Conservation (phyloP, 2,329 filamentous ascomycete genomes). For the Trichoderma brevicompactum region DNA sequence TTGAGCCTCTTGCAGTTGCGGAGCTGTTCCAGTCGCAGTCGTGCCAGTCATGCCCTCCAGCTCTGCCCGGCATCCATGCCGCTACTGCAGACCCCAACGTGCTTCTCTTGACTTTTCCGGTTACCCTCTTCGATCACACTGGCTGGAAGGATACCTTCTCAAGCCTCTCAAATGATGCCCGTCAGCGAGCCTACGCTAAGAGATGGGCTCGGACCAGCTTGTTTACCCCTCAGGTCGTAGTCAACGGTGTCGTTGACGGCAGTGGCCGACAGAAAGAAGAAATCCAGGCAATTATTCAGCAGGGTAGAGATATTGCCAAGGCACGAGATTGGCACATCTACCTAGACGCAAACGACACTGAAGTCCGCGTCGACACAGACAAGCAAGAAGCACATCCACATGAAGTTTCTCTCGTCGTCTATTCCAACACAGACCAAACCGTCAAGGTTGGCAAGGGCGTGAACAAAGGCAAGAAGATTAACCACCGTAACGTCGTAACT, state of each 20-base stretch:
- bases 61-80: constrained; percentile 22
- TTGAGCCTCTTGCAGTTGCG: constrained; percentile 22
- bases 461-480: constrained; percentile 25
- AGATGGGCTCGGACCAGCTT: constrained; percentile 13
- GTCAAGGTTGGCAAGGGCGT: constrained; percentile 18
- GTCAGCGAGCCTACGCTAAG: constrained; percentile 22
- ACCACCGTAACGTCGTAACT: constrained; percentile 18
- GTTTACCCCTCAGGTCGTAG: constrained; percentile 12
- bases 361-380: constrained; percentile 18
- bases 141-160: constrained; percentile 26
- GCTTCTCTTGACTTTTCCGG: constrained; percentile 17
- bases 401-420: constrained; percentile 10
- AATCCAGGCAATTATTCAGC: constrained; percentile 16
- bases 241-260: constrained; percentile 16
- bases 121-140: constrained; percentile 25
- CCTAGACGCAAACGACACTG: constrained; percentile 17
- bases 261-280: constrained; percentile 19
- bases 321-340: constrained; percentile 21
- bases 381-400: constrained; percentile 13
- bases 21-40: constrained; percentile 27
- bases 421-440: constrained; percentile 4
- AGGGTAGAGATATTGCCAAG: constrained; percentile 12
- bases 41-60: constrained; percentile 11
- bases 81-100: constrained; percentile 24
- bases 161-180: constrained; percentile 14